Percentiles rank a stretch among this genome's conserved stretches.
Evolutionary conservation across 2,329 filamentous ascomycete genomes (phyloP).

Genomic region (Arthrobotrys sinensis): DNA sequence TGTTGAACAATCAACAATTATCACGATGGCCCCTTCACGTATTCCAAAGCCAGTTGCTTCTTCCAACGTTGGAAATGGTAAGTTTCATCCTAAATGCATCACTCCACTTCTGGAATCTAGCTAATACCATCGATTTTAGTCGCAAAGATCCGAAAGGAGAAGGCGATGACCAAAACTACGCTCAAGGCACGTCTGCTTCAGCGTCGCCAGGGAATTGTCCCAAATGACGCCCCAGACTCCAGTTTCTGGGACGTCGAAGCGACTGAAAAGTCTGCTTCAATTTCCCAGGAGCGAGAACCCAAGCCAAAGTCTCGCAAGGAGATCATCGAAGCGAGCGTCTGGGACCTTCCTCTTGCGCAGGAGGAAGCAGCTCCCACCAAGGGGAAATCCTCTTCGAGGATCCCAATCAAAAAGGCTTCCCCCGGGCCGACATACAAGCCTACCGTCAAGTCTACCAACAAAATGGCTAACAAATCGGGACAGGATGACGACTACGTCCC

Average conservation of each 20-base stretch:
- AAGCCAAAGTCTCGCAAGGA: conserved; percentile 1
- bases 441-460: not conserved
- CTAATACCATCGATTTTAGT: not conserved
- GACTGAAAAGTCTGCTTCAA: not conserved
- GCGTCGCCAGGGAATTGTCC: conserved; percentile 6
- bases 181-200: conserved; percentile 32
- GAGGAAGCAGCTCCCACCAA: conserved; percentile 3
- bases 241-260: conserved; percentile 37
- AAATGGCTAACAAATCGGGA: not conserved
- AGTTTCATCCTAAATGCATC: not conserved
- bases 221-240: conserved; percentile 33
- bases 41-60: conserved; percentile 1
- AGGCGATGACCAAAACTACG: conserved; percentile 3
- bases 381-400: not conserved
- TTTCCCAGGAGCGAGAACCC: not conserved
- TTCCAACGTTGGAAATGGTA: conserved; percentile 9
- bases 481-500: conserved; percentile 27
- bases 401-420: conserved; percentile 6
- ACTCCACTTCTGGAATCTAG: not conserved
- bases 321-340: conserved; percentile 5
- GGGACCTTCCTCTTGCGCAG: conserved; percentile 28
- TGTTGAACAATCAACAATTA: not conserved
- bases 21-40: conserved; percentile 15
- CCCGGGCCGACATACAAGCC: not conserved
- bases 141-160: conserved; percentile 8